A percentile compares a stretch with the other conserved stretches of the same genome.
phyloP scores from a whole-genome alignment of 495 filamentous ascomycete genomes.

The Xylaria grammica region DNA sequence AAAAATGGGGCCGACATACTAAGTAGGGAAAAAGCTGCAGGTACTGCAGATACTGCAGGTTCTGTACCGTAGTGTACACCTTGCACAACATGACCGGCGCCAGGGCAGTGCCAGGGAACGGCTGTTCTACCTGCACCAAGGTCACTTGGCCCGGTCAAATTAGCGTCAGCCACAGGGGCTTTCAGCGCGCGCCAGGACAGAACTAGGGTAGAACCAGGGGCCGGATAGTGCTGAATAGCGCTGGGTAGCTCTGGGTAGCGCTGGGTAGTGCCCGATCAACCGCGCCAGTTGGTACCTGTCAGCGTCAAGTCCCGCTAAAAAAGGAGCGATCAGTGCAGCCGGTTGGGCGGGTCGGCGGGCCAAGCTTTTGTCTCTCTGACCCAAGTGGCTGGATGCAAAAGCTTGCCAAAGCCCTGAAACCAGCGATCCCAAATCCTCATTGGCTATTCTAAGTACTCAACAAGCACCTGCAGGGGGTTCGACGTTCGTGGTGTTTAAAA shows the following conservation, averaged over 20 bases:
- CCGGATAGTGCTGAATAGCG: too few relatives aligned
- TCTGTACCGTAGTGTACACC: too few relatives aligned
- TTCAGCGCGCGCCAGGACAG: too few relatives aligned
- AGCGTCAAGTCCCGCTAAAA: neutral
- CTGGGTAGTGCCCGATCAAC: conserved; percentile 7
- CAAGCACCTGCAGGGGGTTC: neutral
- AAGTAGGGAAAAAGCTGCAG: conserved; percentile 12
- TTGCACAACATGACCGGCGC: neutral
- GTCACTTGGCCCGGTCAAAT: too few relatives aligned
- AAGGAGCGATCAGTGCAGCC: neutral
- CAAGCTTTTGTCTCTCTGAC: neutral
- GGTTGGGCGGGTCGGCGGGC: neutral
- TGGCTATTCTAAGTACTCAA: conserved; percentile 1
- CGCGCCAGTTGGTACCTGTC: neutral
- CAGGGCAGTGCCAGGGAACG: too few relatives aligned
- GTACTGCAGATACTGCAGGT: neutral
- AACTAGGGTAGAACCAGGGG: too few relatives aligned
- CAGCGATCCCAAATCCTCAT: neutral
- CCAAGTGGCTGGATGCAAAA: conserved; percentile 17
- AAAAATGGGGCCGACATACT: conserved; percentile 17
- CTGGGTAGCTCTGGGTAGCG: too few relatives aligned
- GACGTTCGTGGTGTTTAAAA: neutral
- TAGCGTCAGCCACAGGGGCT: conserved; percentile 13
- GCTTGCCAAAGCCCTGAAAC: neutral
- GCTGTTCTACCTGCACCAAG: too few relatives aligned